Percentiles rank a stretch among this genome's conserved stretches.
Evolutionary conservation across 1,284 basidiomycete species (phyloP).

Genomic region (Vanrija humicola): DNA sequence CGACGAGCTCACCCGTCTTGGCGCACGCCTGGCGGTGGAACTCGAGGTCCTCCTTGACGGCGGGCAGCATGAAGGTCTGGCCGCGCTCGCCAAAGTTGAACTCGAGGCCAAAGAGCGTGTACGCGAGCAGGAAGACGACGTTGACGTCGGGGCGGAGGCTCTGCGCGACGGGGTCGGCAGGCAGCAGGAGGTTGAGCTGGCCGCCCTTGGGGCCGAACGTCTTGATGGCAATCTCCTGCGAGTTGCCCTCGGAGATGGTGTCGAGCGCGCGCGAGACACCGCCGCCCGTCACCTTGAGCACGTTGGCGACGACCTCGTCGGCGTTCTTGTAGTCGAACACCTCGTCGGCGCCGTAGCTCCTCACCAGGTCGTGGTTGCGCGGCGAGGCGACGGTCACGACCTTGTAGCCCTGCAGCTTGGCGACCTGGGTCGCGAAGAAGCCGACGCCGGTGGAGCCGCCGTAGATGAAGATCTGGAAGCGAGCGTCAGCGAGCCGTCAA

Average conservation of each 20-base stretch:
- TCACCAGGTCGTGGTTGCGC: conserved; percentile 49
- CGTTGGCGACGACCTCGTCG: conserved; percentile 19
- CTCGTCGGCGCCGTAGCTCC: conserved; percentile 51
- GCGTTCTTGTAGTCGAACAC: conserved; percentile 31
- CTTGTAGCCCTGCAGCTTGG: conserved; percentile 50
- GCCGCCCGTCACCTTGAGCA: conserved; percentile 34
- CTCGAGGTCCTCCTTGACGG: conserved; percentile 18
- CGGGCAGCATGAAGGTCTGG: conserved; percentile 17
- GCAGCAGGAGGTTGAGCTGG: conserved; percentile 31
- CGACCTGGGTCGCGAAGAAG: conserved; percentile 52
- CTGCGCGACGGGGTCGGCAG: conserved; percentile 15
- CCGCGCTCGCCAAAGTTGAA: conserved; percentile 32
- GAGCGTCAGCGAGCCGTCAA: background rate
- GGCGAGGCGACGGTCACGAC: conserved; percentile 51
- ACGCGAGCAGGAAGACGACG: conserved; percentile 31
- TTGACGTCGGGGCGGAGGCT: conserved; percentile 27
- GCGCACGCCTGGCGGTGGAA: conserved; percentile 25
- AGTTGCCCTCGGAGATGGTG: conserved; percentile 33
- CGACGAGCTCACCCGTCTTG: conserved; percentile 23
- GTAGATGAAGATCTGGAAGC: conserved; percentile 47
- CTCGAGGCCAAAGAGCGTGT: conserved; percentile 34
- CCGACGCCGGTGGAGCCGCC: conserved; percentile 52
- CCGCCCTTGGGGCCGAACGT: conserved; percentile 25
- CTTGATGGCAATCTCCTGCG: conserved; percentile 25
- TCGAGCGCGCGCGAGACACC: conserved; percentile 33